Base-by-base conservation (phyloP, 139 green algal species). In the Chlamydomonas incerta region DNA sequence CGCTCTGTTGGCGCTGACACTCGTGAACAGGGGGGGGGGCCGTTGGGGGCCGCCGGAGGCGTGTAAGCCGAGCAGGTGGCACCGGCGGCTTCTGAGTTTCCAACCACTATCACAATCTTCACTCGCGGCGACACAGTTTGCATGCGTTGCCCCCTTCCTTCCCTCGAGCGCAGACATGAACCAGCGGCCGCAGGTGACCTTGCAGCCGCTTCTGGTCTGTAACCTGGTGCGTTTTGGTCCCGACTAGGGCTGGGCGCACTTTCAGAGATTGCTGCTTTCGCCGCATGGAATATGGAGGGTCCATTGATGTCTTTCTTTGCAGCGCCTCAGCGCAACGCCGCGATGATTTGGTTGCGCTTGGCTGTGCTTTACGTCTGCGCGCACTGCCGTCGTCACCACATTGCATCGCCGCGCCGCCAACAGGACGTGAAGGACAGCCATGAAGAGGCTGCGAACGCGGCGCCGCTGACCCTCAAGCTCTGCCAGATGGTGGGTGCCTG, bases 391-490 rank as follows among this genome's bases (percentile, higher is more conserved):
- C 8, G 41, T 50, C 18, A 24, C 50, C 70, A 63, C 37, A 20
- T 34, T 57, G 10, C 69, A 15, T 31, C 41, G 4, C 70, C 60
- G 3, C 33, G 24, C 15, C 60, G 14, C 47, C 26, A 9, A 18
- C 89, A 95, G 90, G 93, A 96, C 74, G 95, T 98, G 23, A 95
- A 92, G 55, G 96, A 99, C 91, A 97, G 91, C 41, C 91, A 95
- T 80, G 90, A 95, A 69, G 96, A 98, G 79, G 95, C 96, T 10
- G 91, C 92, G 2, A 88, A 93, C 57, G 96, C 94, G 29, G 95
- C 94, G 33, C 93, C 94, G 41, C 93, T 95, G 37, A 93, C 94
- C 0, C 72, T 98, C 52, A 79, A 90, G 80, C 88, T 98, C 31
- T 97, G 94, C 81, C 72, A 92, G 65, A 93, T 97, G 92, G 91